Conservation (phyloP, 2,329 filamentous ascomycete species). For the Phialophora chinensis region DNA sequence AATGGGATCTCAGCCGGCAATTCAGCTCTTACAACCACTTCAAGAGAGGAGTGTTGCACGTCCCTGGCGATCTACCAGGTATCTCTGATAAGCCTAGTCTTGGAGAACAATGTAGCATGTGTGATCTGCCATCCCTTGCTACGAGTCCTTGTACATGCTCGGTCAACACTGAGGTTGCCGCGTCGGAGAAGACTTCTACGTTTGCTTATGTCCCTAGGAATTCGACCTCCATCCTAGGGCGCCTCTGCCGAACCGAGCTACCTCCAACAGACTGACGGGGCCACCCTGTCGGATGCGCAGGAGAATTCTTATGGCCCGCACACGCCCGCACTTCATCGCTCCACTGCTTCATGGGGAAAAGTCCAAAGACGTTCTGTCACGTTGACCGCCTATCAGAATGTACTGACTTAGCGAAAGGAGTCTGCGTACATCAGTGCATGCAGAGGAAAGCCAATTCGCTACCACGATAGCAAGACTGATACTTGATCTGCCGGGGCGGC, state of each 20-base stretch:
- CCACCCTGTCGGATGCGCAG: conserved; percentile 5
- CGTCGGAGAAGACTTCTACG: neutral
- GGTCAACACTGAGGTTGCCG: neutral
- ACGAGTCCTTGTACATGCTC: neutral
- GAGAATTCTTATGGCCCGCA: neutral
- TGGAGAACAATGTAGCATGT: neutral
- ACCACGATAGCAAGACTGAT: neutral
- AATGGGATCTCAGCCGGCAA: neutral
- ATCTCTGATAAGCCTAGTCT: neutral
- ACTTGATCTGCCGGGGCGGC: neutral
- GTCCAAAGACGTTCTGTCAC: neutral
- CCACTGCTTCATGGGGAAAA: neutral
- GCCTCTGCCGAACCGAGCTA: neutral
- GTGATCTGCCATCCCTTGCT: conserved; percentile 5
- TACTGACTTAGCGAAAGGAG: neutral
- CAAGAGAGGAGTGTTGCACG: neutral
- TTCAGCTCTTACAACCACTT: neutral
- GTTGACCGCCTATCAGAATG: neutral
- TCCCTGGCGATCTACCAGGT: neutral
- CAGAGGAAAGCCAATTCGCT: neutral
- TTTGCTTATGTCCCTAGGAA: conserved; percentile 1
- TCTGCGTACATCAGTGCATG: neutral
- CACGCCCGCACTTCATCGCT: neutral
- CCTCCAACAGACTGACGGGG: neutral
- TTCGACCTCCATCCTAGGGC: neutral